Base-by-base conservation (phyloP, 2,329 filamentous ascomycete genomes). In the Nemania diffusa region DNA sequence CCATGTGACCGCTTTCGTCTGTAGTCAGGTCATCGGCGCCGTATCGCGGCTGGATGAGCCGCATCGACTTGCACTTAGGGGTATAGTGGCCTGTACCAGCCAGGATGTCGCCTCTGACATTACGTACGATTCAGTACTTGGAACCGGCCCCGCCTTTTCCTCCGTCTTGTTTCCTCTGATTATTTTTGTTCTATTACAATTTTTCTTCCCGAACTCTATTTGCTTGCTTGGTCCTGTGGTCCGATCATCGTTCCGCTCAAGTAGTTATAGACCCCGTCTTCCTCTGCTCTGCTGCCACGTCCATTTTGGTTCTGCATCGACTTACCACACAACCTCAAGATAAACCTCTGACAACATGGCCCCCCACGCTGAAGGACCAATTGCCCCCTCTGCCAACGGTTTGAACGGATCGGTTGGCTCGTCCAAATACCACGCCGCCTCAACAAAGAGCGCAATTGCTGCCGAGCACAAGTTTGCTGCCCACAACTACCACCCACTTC, bases 401-500 rank as follows among this genome's bases (percentile, higher is more conserved):
- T 73, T 74, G 55, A 79, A 78, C 72, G 81, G 79, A 71, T 73
- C 74, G 55, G 71, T 75, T 24, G 57, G 67, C 32, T 71, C 73
- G 67, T 81, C 82, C 57, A 83, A 82, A 72, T 88, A 86, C 83
- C 96, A 97, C 82, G 87, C 93, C 62, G 79, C 92, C 22, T 94
- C 95, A 27, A 94, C 94, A 50, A 83, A 90, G 65, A 85, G 87
- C 74, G 95, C 96, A 74, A 97, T 97, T 79, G 83, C 89, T 60
- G 84, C 90, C 60, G 96, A 99, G 83, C 85, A 92, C 76, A 85
- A 92, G 78, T 95, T 88, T 80, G 96, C 96, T 57, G 96, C 96
- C 56, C 96, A 99, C 88, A 99, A 99, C 85, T 99, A 99, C 86
- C 94, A 98, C 81, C 96, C 96, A 17, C 88, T 99, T 2, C 96